A percentile compares a stretch with the other conserved stretches of the same genome.
Conservation (phyloP, 31 red algal species). For the Endocladia muricata region DNA sequence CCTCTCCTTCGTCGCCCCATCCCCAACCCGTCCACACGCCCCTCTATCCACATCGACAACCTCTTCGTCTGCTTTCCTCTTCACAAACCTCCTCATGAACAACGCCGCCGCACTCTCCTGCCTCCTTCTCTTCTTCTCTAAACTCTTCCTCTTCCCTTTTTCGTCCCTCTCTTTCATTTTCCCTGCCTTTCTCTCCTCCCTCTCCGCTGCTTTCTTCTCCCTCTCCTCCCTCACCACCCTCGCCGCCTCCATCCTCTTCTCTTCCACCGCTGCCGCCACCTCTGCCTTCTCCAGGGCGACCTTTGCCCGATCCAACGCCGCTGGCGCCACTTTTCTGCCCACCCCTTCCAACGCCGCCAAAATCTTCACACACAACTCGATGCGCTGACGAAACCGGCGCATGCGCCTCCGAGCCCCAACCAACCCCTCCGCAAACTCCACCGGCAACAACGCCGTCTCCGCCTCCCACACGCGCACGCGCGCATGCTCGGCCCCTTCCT, state of each 20-base stretch:
- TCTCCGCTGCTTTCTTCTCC: neutral
- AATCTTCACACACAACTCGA: conserved; percentile 54
- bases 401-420: conserved; percentile 15
- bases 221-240: neutral
- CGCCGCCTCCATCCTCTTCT: conserved; percentile 4
- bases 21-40: neutral
- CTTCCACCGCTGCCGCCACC: neutral
- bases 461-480: conserved; percentile 64
- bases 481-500: conserved; percentile 7
- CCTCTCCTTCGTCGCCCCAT: too few species aligned
- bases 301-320: conserved; percentile 45
- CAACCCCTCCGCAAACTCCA: conserved; percentile 38
- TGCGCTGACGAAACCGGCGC: conserved; percentile 18
- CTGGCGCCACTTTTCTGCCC: conserved; percentile 33
- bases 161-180: neutral
- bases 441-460: conserved; percentile 46
- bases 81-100: conserved; percentile 71
- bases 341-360: conserved; percentile 31
- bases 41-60: neutral
- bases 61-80: conserved; percentile 7
- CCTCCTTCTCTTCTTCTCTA: conserved; percentile 19
- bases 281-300: conserved; percentile 59
- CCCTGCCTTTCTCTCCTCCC: neutral
- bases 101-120: conserved; percentile 49
- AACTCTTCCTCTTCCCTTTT: neutral